These are phyloP conservation scores for Plasmodium sp. DNA, from an alignment of 169 alveolate species.

Conservation along the genomic window DNA sequence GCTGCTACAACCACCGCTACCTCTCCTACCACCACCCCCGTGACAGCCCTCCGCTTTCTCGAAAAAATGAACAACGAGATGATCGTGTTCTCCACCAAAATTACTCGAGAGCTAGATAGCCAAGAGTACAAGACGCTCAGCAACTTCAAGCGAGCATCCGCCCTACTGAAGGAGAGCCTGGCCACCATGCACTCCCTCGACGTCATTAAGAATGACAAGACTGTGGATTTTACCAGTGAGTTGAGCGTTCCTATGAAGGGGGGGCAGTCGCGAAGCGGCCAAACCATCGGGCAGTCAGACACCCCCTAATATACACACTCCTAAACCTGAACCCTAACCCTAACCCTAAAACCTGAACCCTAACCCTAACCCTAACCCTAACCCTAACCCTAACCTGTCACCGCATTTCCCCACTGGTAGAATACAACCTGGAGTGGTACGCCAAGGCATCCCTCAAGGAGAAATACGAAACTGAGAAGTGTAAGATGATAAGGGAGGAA, in stretches of 20 bases:
- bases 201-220: neutral
- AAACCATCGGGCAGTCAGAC: neutral
- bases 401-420: neutral
- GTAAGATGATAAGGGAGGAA: neutral
- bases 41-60: conserved; percentile 23
- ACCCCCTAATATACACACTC: no score
- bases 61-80: conserved; percentile 26
- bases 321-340: no score
- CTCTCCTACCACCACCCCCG: neutral
- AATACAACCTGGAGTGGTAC: conserved; percentile 46
- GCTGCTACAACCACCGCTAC: neutral
- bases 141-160: neutral
- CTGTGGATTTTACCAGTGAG: conserved; percentile 5
- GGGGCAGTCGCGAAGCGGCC: neutral
- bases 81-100: neutral
- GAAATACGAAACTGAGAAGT: conserved; percentile 14
- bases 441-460: conserved; percentile 16
- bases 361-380: no score
- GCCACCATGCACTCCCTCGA: conserved; percentile 53
- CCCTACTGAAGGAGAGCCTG: conserved; percentile 18
- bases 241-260: neutral
- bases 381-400: no score
- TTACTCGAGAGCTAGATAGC: neutral
- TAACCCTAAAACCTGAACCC: no score
- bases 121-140: neutral